A percentile compares a stretch with the other conserved stretches of the same genome.
These are phyloP conservation scores for Hordeum pubiflorum DNA, from an alignment of 202 grass and related monocot genomes.

Conservation along the genomic window DNA sequence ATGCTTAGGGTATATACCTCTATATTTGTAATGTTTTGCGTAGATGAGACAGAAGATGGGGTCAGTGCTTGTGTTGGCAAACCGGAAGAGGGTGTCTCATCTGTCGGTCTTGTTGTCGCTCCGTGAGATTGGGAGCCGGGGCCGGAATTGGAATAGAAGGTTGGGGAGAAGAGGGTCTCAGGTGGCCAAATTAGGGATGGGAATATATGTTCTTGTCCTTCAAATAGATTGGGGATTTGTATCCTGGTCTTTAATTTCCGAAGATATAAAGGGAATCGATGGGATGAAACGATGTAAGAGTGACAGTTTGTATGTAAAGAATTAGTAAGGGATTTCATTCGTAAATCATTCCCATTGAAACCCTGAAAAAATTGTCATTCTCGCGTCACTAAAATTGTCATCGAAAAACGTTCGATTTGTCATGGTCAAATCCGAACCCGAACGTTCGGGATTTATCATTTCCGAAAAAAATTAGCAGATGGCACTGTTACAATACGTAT, in stretches of 20 bases:
- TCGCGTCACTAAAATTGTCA: too few relatives aligned
- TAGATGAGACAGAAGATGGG: not conserved
- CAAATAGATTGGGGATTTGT: not conserved
- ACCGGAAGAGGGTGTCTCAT: not conserved
- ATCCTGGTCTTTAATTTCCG: not conserved
- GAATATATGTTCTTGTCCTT: not conserved
- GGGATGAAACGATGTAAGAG: not conserved
- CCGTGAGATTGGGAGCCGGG: not conserved
- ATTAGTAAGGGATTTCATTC: not conserved
- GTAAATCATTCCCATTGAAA: not conserved
- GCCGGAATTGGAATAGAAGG: not conserved
- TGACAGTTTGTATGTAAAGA: not conserved
- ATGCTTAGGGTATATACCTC: conserved; percentile 26
- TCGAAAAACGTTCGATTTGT: too few relatives aligned
- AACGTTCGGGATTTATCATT: too few relatives aligned
- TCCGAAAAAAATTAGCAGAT: too few relatives aligned
- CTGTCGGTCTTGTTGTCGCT: not conserved
- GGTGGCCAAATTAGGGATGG: not conserved
- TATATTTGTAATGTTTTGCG: not conserved
- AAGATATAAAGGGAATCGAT: not conserved
- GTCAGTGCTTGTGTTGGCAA: not conserved
- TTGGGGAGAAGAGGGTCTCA: not conserved
- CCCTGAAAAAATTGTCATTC: not conserved
- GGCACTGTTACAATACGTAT: too few relatives aligned
- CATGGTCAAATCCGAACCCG: too few relatives aligned